A percentile compares a stretch with the other conserved stretches of the same genome.
phyloP scores from a whole-genome alignment of 1,139 yeast genomes.

The Taphrina confusa region DNA sequence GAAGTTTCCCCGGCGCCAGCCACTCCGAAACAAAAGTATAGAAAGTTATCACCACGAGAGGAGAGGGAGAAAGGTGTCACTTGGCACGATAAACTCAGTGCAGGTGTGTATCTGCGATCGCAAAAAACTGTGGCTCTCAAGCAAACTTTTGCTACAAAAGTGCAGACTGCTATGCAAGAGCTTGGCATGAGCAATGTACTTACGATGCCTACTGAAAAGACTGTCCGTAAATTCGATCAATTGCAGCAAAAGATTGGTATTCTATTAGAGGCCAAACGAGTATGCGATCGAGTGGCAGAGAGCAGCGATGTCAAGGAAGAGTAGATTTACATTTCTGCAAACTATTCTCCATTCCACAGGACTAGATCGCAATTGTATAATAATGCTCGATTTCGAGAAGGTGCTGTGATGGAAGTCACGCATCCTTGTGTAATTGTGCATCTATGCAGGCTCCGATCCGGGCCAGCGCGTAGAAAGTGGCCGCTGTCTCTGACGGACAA shows the following conservation, averaged over 20 bases:
- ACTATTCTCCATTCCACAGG: too few relatives aligned
- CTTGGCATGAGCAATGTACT: slow-evolving; percentile 69
- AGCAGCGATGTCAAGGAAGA: slow-evolving; percentile 4
- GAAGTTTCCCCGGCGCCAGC: slow-evolving; percentile 32
- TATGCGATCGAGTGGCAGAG: slow-evolving; percentile 70
- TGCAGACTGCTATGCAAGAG: slow-evolving; percentile 71
- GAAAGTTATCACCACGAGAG: slow-evolving; percentile 68
- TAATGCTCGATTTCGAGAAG: too few relatives aligned
- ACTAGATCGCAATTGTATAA: too few relatives aligned
- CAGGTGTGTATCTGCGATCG: slow-evolving; percentile 81
- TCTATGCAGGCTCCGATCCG: too few relatives aligned
- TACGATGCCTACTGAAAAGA: slow-evolving; percentile 88
- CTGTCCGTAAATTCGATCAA: slow-evolving; percentile 77
- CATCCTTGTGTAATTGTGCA: too few relatives aligned
- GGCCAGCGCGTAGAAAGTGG: too few relatives aligned
- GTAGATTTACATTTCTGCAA: too few relatives aligned
- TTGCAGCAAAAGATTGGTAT: slow-evolving; percentile 70
- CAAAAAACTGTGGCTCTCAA: slow-evolving; percentile 62
- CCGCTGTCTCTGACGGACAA: too few relatives aligned
- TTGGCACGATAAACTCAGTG: slow-evolving; percentile 75
- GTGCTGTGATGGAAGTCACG: too few relatives aligned
- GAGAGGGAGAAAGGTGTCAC: slow-evolving; percentile 83
- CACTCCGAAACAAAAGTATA: slow-evolving; percentile 46
- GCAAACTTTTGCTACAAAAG: slow-evolving; percentile 75
- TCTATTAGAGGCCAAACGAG: slow-evolving; percentile 80